Percentiles rank a stretch among this genome's conserved stretches.
Conservation (phyloP, 2,329 filamentous ascomycete genomes). For the Aplosporella prunicola region DNA sequence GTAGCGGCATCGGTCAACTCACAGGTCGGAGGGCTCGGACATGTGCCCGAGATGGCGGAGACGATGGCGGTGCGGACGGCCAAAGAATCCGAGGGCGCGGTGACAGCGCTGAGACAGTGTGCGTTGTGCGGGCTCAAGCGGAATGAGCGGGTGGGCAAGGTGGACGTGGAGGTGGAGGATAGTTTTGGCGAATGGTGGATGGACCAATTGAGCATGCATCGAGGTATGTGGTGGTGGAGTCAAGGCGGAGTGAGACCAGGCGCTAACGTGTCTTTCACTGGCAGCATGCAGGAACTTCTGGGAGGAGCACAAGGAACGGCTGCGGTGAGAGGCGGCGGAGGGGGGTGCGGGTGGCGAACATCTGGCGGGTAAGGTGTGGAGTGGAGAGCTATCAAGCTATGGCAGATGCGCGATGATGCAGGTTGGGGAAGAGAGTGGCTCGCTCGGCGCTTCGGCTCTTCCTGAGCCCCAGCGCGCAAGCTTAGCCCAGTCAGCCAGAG, state of each 20-base stretch:
- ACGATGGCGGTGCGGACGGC: slow-evolving; percentile 58
- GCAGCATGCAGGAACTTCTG: slow-evolving; percentile 81
- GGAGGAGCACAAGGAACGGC: slow-evolving; percentile 60
- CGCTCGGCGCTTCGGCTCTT: not conserved
- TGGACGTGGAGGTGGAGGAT: slow-evolving; percentile 72
- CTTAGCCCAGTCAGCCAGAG: too few relatives aligned
- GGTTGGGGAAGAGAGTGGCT: not conserved
- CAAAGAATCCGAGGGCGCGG: slow-evolving; percentile 53
- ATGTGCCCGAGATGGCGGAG: slow-evolving; percentile 62
- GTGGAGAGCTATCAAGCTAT: too few relatives aligned
- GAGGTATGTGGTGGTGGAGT: too few relatives aligned
- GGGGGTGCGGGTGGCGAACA: too few relatives aligned
- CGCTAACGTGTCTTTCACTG: too few relatives aligned
- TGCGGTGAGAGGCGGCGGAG: too few relatives aligned
- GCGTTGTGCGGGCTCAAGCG: slow-evolving; percentile 80
- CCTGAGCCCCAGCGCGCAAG: too few relatives aligned
- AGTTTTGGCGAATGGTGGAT: slow-evolving; percentile 97
- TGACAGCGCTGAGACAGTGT: slow-evolving; percentile 66
- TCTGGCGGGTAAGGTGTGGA: too few relatives aligned
- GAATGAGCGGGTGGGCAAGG: slow-evolving; percentile 68
- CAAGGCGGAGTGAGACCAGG: not conserved
- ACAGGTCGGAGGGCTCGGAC: slow-evolving; percentile 37
- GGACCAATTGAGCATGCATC: slow-evolving; percentile 56
- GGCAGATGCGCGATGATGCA: too few relatives aligned
- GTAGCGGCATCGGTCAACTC: slow-evolving; percentile 43